phyloP scores from a whole-genome alignment of 2,329 filamentous ascomycete species.

The Sclerotinia nivalis region DNA sequence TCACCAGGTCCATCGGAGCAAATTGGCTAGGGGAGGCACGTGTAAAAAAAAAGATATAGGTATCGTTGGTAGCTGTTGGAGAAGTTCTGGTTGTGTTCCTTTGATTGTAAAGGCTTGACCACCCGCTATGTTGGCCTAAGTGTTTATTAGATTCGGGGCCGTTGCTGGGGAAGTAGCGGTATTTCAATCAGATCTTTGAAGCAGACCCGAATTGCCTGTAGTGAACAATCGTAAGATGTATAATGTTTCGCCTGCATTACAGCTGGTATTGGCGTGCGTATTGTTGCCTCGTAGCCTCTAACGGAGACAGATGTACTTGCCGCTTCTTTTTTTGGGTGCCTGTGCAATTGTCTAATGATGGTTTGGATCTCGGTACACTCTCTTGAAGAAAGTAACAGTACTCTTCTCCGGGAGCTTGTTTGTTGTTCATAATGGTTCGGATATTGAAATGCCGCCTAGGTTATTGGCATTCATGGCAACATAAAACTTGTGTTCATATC shows the following conservation, averaged over 20 bases:
- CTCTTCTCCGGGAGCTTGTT: not conserved
- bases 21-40: too few relatives aligned
- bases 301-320: not conserved
- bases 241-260: not conserved
- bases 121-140: not conserved
- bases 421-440: not conserved
- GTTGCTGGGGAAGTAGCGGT: not conserved
- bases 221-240: not conserved
- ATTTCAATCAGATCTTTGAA: not conserved
- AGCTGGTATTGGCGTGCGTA: not conserved
- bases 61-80: too few relatives aligned
- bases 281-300: not conserved
- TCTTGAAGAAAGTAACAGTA: not conserved
- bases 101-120: not conserved
- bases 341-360: not conserved
- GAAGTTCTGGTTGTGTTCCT: not conserved
- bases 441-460: not conserved
- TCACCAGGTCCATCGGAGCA: too few relatives aligned
- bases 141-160: not conserved
- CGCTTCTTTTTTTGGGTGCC: too few relatives aligned
- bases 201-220: not conserved
- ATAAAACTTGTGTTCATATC: conserved; percentile 4
- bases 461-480: not conserved
- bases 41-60: not conserved
- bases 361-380: too few relatives aligned